A percentile compares a stretch with the other conserved stretches of the same genome.
Evolutionary conservation across 2,329 filamentous ascomycete genomes (phyloP).

Genomic region (Cladosporium sp.): DNA sequence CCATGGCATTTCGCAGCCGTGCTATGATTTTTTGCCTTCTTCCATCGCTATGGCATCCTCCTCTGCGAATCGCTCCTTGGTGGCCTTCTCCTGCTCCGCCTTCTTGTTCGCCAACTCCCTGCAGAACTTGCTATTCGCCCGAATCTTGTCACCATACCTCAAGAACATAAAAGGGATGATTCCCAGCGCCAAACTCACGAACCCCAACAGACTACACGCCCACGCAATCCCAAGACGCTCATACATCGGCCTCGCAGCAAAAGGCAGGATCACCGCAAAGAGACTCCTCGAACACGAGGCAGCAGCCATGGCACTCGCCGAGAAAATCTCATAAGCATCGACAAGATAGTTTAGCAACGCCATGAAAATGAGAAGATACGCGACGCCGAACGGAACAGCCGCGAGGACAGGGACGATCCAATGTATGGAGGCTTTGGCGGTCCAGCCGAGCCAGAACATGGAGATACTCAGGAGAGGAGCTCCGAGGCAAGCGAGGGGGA

Average conservation of each 20-base stretch:
- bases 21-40: neutral
- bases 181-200: slow-evolving; percentile 47
- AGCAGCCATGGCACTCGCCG: slow-evolving; percentile 74
- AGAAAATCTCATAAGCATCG: slow-evolving; percentile 68
- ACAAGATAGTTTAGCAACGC: slow-evolving; percentile 57
- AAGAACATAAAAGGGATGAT: slow-evolving; percentile 58
- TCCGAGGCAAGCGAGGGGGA: slow-evolving; percentile 68
- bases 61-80: slow-evolving; percentile 9
- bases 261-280: slow-evolving; percentile 63
- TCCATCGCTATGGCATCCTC: neutral
- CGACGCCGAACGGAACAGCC: slow-evolving; percentile 42
- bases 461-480: slow-evolving; percentile 46
- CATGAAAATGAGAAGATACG: slow-evolving; percentile 49
- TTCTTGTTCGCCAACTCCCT: slow-evolving; percentile 54
- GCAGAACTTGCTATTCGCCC: slow-evolving; percentile 58
- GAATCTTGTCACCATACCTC: slow-evolving; percentile 50
- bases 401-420: slow-evolving; percentile 43
- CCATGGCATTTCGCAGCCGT: neutral
- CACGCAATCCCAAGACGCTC: slow-evolving; percentile 64
- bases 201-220: slow-evolving; percentile 51
- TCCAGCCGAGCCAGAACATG: slow-evolving; percentile 44
- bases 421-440: slow-evolving; percentile 33
- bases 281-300: slow-evolving; percentile 74
- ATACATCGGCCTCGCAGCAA: slow-evolving; percentile 57
- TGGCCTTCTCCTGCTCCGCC: slow-evolving; percentile 23